A percentile compares a stretch with the other conserved stretches of the same genome.
Evolutionary conservation across 192 early-diverging fungal species (phyloP).

Genomic region (Helicostylum pulchrum): DNA sequence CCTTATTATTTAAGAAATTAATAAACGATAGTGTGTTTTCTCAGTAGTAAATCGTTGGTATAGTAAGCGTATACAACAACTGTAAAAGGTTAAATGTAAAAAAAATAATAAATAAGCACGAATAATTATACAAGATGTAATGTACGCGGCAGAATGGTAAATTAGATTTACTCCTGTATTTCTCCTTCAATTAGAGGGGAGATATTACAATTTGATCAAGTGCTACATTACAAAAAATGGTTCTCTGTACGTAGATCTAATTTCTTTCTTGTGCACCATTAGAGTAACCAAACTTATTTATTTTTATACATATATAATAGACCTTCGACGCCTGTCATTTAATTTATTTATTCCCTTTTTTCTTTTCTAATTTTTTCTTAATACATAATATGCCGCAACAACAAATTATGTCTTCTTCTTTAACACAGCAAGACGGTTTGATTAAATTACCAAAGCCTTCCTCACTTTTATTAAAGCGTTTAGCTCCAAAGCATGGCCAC

Average conservation of each 20-base stretch:
- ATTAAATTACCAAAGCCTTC: constrained; percentile 20
- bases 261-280: constrained; percentile 12
- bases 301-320: constrained; percentile 13
- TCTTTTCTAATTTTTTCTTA: neutral
- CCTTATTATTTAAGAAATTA: too few species aligned
- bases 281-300: neutral
- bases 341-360: neutral
- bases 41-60: too few species aligned
- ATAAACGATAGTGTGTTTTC: too few species aligned
- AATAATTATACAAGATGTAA: too few species aligned
- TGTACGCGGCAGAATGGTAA: too few species aligned
- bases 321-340: constrained; percentile 6
- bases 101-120: too few species aligned
- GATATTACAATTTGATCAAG: constrained; percentile 7
- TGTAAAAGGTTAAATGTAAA: too few species aligned
- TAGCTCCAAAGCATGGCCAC: constrained; percentile 41
- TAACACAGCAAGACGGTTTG: neutral
- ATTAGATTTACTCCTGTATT: too few species aligned
- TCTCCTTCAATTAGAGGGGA: too few species aligned
- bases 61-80: too few species aligned
- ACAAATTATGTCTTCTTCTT: neutral
- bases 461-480: constrained; percentile 24
- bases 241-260: neutral
- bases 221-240: constrained; percentile 12
- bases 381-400: neutral